Percentiles rank a stretch among this genome's conserved stretches.
Evolutionary conservation across 441 rosid species (phyloP).

Genomic region (Monsonia emarginata): DNA sequence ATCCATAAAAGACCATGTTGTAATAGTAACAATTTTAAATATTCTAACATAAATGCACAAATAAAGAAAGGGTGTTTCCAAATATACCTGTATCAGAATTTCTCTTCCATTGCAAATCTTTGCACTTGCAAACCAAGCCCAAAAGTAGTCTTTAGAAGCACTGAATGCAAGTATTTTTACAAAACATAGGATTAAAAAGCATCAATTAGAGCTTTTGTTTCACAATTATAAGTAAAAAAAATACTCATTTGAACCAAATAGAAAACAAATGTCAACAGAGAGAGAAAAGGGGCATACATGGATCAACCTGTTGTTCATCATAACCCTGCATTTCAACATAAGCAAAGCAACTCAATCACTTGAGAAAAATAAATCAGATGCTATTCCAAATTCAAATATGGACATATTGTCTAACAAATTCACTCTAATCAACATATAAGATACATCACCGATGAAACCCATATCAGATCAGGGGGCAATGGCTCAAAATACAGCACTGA

Average conservation of each 20-base stretch:
- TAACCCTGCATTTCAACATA: conserved; percentile 29
- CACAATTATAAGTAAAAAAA: not conserved
- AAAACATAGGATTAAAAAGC: too few relatives aligned
- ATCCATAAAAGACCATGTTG: not conserved
- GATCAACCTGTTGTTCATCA: conserved; percentile 48
- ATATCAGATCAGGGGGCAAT: conserved; percentile 26
- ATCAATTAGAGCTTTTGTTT: not conserved
- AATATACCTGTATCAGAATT: conserved; percentile 63
- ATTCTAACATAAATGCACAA: too few relatives aligned
- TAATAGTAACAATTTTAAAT: too few relatives aligned
- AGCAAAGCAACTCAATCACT: conserved; percentile 3
- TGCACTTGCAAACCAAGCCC: conserved; percentile 36
- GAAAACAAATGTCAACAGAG: not conserved
- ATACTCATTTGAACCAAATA: not conserved
- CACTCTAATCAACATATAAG: not conserved
- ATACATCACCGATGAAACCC: conserved; percentile 34
- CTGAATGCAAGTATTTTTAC: not conserved
- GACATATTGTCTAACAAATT: not conserved
- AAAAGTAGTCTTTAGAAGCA: conserved; percentile 7
- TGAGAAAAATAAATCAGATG: not conserved
- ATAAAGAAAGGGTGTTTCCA: not conserved
- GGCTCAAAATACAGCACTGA: conserved; percentile 15
- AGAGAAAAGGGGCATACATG: conserved; percentile 32
- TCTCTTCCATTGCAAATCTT: conserved; percentile 57
- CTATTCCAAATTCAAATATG: not conserved